These are phyloP conservation scores for Termitomyces sp. DNA, from an alignment of 768 basidiomycete species.

Conservation along the genomic window DNA sequence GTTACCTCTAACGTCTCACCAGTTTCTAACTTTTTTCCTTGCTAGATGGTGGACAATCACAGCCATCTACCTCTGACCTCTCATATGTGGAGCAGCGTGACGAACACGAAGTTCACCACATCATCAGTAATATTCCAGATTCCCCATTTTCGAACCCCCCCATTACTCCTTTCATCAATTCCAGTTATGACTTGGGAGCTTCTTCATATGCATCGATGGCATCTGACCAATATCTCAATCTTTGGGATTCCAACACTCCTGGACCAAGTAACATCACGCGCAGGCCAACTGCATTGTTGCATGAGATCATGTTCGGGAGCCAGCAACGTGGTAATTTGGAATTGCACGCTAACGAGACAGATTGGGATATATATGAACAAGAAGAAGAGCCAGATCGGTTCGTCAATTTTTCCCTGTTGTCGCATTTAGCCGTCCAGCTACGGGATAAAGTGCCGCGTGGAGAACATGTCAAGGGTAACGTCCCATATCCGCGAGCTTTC, in stretches of 20 bases:
- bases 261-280: slow-evolving; percentile 12
- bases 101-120: neutral
- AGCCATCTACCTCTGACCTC: slow-evolving; percentile 13
- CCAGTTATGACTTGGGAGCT: neutral
- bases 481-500: slow-evolving; percentile 86
- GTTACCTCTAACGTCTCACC: neutral
- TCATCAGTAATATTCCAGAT: neutral
- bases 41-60: neutral
- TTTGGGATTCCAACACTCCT: slow-evolving; percentile 4
- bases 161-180: neutral
- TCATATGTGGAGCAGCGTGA: slow-evolving; percentile 8
- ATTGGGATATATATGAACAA: slow-evolving; percentile 31
- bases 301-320: slow-evolving; percentile 9
- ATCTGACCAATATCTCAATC: slow-evolving; percentile 8
- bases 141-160: neutral
- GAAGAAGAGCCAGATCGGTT: slow-evolving; percentile 65
- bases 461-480: slow-evolving; percentile 90
- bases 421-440: slow-evolving; percentile 83
- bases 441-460: slow-evolving; percentile 85
- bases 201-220: neutral
- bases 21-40: neutral
- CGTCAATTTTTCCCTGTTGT: slow-evolving; percentile 82
- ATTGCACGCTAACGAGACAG: slow-evolving; percentile 36
- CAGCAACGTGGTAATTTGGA: slow-evolving; percentile 5
- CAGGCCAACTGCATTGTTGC: slow-evolving; percentile 13